Base-by-base conservation (phyloP, 202 grass and related monocot species). In the Brachypodium distachyon region DNA sequence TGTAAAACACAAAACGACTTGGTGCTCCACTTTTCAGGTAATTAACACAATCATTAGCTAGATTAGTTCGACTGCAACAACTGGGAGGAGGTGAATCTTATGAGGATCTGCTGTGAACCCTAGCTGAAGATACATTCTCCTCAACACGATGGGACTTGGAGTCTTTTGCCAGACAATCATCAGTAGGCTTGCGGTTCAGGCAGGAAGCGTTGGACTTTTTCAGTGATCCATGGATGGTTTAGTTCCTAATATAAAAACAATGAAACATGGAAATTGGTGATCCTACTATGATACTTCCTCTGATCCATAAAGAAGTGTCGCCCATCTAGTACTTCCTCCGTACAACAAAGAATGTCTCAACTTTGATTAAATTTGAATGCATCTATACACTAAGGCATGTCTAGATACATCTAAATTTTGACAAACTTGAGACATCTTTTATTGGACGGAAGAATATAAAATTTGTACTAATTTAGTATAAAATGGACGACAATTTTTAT, bases 121-220 rank as follows among this genome's bases (percentile, higher is more conserved):
- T 44, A 56, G n/a, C n/a, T n/a, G 63, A 56, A 68, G 49, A 69
- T 69, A 43, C 72, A 59, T 70, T 68, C n/a, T 64, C 41, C 56
- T 43, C 23, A 4, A 25, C 49, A 49, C 59, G 43, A 33, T 22
- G 27, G 7, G 58, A 53, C 59, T 84, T 87, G 12, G 23, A 58
- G n/a, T 67, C 62, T 57, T 74, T 74, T 12, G 54, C n/a, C 7
- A 57, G 47, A 71, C 46, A 81, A 37, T 48, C 46, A 85, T 85
- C 81, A 54, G 64, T 12, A n/a, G 53, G 46, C 69, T 93, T 90
- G 74, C 78, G 62, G 73, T 93, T 90, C 70, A 76, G 80, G 40
- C 61, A 58, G 32, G 49, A 36, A 73, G 22, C 29, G 39, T 58
- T 49, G 6, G 46, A 73, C 0, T 73, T 72, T 72, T 57, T 56